phyloP scores from a whole-genome alignment of 176 grass and related monocot genomes.

The Ensete glaucum region DNA sequence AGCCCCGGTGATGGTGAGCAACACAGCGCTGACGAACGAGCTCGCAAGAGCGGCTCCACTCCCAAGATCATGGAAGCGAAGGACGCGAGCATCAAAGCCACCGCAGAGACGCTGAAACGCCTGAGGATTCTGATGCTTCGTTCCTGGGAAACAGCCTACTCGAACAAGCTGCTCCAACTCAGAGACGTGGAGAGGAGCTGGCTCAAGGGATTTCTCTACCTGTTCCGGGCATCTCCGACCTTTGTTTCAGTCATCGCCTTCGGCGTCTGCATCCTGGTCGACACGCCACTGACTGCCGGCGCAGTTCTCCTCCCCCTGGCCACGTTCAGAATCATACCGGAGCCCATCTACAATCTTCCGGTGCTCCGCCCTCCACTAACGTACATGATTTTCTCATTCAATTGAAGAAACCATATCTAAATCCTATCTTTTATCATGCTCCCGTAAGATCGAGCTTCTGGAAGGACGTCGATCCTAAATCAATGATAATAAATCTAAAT shows the following conservation, averaged over 20 bases:
- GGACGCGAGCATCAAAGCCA: slow-evolving; percentile 76
- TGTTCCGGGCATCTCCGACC: slow-evolving; percentile 78
- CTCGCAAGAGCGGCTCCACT: slow-evolving; percentile 50
- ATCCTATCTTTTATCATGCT: too few relatives aligned
- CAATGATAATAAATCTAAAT: too few relatives aligned
- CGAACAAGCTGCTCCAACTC: slow-evolving; percentile 57
- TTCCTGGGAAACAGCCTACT: slow-evolving; percentile 73
- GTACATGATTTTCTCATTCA: too few relatives aligned
- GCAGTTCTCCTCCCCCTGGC: slow-evolving; percentile 65
- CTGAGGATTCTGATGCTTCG: slow-evolving; percentile 90
- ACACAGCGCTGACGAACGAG: slow-evolving; percentile 61
- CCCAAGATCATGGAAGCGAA: slow-evolving; percentile 78
- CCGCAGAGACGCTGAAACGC: slow-evolving; percentile 59
- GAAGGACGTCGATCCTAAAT: too few relatives aligned
- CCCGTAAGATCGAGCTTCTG: too few relatives aligned
- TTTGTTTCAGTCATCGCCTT: slow-evolving; percentile 67
- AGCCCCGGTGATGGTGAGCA: too few relatives aligned
- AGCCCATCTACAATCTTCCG: slow-evolving; percentile 80
- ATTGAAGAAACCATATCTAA: too few relatives aligned
- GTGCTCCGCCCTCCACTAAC: too few relatives aligned
- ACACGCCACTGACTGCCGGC: slow-evolving; percentile 49
- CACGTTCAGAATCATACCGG: slow-evolving; percentile 81
- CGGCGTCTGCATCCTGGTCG: slow-evolving; percentile 61
- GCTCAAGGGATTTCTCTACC: slow-evolving; percentile 63
- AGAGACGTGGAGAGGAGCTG: slow-evolving; percentile 57